A percentile compares a stretch with the other conserved stretches of the same genome.
Conservation (phyloP, 2,329 filamentous ascomycete genomes). For the Pseudogymnoascus sp. region DNA sequence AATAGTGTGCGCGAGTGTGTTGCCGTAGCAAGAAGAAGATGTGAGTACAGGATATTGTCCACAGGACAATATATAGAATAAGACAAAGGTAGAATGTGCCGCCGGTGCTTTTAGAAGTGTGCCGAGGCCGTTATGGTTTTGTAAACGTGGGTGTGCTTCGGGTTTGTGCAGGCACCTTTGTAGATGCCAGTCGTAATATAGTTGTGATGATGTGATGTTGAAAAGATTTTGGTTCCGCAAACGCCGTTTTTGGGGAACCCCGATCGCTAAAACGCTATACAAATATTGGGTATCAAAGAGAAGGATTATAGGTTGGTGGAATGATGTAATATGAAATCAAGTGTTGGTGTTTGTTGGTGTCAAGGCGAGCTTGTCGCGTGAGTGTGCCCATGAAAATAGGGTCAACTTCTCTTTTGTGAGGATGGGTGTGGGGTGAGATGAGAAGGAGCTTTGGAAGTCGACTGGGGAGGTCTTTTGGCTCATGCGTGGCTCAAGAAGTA, state of each 20-base stretch:
- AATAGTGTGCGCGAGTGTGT: background rate
- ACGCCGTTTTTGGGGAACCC: slow-evolving; percentile 10
- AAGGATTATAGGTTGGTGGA: slow-evolving; percentile 8
- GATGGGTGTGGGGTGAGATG: slow-evolving; percentile 17
- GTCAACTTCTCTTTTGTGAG: slow-evolving; percentile 43
- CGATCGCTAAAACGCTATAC: slow-evolving; percentile 12
- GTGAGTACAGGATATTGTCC: background rate
- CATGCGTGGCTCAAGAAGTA: slow-evolving; percentile 57
- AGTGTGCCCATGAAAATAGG: slow-evolving; percentile 43
- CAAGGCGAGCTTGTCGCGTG: slow-evolving; percentile 22
- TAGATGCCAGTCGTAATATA: background rate
- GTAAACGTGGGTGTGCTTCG: slow-evolving; percentile 2
- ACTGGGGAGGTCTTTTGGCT: slow-evolving; percentile 24
- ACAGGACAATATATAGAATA: background rate
- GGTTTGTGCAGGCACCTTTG: background rate
- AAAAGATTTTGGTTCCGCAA: slow-evolving; percentile 9
- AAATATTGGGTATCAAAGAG: slow-evolving; percentile 13
- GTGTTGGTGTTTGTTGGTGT: slow-evolving; percentile 16
- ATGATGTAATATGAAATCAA: slow-evolving; percentile 4
- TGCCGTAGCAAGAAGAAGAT: background rate
- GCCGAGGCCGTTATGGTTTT: background rate
- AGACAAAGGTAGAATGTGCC: slow-evolving; percentile 1
- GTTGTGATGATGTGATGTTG: background rate
- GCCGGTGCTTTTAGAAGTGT: background rate
- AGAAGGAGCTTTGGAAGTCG: slow-evolving; percentile 16